Evolutionary conservation across 495 filamentous ascomycete species (phyloP), one percentile per base, ranked within the genome.

Genomic region (Ramalina intermedia): DNA sequence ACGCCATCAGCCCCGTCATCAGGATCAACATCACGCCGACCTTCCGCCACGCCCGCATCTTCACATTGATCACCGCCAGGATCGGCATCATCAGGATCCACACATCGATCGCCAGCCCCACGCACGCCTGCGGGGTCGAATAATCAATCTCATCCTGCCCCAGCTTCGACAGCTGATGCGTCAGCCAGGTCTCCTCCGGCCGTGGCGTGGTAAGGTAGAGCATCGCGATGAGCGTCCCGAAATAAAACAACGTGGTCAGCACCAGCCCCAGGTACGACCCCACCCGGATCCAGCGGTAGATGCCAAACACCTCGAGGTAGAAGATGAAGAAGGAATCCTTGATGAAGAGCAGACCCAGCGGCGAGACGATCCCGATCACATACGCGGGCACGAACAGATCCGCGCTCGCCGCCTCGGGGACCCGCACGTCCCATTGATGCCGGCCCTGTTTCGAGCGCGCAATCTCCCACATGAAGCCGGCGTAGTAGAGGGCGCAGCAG

Each of bases 301-400:
- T 43, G 11, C 21, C 2, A n/a, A 58, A 58, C 11, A 56, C 41
- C 7, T 56, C 13, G 9, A 48, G 41, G 12, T 58, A 58, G 39
- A 52, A 47, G 6, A 58, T 23, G 38, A 55, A 58, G 11, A 58
- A 50, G 0, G 53, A 46, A 8, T 46, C 6, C 33, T 58, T 58
- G 17, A 47, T 37, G 29, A 52, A 53, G 0, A 52, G 43, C 4
- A 46, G 29, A 8, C n/a, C 44, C n/a, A 49, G 21, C 4, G 48
- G 7, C 7, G 1, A 0, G 3, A 38, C 2, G 12, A 48, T 45
- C 0, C 2, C 1, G 8, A 47, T 6, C 6, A 55, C 37, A 16
- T 52, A 55, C 2, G 8, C 0, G 0, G 49, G 43, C 1, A 51
- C 37, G 2, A 39, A 1, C 1, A n/a, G 6, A 12, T 35, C 6